Conservation (phyloP, 2,329 filamentous ascomycete genomes). For the Alternaria sp. region DNA sequence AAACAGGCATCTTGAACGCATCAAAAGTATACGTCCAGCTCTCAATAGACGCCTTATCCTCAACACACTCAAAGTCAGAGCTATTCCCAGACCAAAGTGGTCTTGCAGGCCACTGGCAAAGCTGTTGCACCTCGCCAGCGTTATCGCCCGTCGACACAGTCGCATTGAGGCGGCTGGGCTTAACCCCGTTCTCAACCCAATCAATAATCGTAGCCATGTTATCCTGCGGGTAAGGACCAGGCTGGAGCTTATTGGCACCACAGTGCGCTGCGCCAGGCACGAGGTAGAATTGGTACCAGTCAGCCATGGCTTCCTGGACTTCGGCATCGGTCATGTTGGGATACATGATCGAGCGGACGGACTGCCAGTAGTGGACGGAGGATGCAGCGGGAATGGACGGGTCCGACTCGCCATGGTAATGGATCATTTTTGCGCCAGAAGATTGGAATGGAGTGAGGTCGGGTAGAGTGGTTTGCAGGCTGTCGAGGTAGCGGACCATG, state of each 20-base stretch:
- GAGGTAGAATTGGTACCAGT: slow-evolving; percentile 63
- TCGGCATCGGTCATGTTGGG: slow-evolving; percentile 48
- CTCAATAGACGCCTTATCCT: slow-evolving; percentile 49
- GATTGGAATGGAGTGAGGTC: slow-evolving; percentile 60
- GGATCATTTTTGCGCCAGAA: slow-evolving; percentile 62
- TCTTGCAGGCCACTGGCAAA: slow-evolving; percentile 54
- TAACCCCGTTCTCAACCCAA: slow-evolving; percentile 60
- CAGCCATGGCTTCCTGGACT: slow-evolving; percentile 51
- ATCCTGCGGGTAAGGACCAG: slow-evolving; percentile 52
- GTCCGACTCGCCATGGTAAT: slow-evolving; percentile 66
- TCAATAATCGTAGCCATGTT: slow-evolving; percentile 50
- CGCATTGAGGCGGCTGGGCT: slow-evolving; percentile 54
- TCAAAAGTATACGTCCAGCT: slow-evolving; percentile 51
- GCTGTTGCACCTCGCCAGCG: slow-evolving; percentile 46
- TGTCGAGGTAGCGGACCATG: slow-evolving; percentile 57
- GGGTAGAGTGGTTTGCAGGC: slow-evolving; percentile 60
- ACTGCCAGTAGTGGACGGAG: slow-evolving; percentile 62
- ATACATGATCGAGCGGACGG: slow-evolving; percentile 60
- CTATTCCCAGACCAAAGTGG: slow-evolving; percentile 49
- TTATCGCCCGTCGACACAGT: slow-evolving; percentile 33
- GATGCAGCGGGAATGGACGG: slow-evolving; percentile 59
- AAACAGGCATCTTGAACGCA: slow-evolving; percentile 47
- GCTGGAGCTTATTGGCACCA: slow-evolving; percentile 30
- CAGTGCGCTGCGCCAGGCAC: slow-evolving; percentile 63
- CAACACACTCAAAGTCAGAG: slow-evolving; percentile 46